A percentile compares a stretch with the other conserved stretches of the same genome.
Evolutionary conservation across 345 rosid genomes (phyloP).

Genomic region (Populus simonii): DNA sequence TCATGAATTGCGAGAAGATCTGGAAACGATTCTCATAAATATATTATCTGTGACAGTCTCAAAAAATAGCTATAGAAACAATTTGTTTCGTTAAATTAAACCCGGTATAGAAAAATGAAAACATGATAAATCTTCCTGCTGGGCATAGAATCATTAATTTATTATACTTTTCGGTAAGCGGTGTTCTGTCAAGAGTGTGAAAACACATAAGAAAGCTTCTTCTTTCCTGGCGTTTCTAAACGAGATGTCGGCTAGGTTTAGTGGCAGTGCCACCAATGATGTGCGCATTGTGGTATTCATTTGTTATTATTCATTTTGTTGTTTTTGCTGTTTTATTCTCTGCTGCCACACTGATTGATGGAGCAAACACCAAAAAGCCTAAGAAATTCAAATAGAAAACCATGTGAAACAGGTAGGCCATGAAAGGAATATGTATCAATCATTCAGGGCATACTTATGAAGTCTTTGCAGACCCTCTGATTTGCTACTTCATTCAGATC

Average conservation of each 20-base stretch:
- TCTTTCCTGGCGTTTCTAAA: background rate
- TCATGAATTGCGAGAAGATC: no score
- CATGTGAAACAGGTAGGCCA: constrained; percentile 25
- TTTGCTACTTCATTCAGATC: constrained; percentile 22
- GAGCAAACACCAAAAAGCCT: background rate
- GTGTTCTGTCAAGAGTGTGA: background rate
- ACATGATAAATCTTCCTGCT: no score
- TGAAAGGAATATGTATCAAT: constrained; percentile 4
- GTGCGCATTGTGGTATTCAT: background rate
- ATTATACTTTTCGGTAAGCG: background rate
- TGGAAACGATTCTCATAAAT: no score
- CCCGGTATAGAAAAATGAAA: no score
- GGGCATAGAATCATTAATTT: no score
- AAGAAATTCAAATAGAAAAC: background rate
- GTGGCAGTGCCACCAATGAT: background rate
- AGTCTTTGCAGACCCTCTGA: background rate
- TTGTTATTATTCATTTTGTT: constrained; percentile 29
- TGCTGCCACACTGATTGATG: constrained; percentile 13
- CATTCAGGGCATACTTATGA: constrained; percentile 8
- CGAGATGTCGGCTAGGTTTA: constrained; percentile 18
- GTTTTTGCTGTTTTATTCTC: constrained; percentile 33
- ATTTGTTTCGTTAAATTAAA: no score
- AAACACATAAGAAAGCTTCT: background rate
- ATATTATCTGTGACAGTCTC: no score
- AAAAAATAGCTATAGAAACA: no score